Evolutionary conservation across 2,329 filamentous ascomycete genomes (phyloP).

Genomic region (Aspergillus transmontanensis): DNA sequence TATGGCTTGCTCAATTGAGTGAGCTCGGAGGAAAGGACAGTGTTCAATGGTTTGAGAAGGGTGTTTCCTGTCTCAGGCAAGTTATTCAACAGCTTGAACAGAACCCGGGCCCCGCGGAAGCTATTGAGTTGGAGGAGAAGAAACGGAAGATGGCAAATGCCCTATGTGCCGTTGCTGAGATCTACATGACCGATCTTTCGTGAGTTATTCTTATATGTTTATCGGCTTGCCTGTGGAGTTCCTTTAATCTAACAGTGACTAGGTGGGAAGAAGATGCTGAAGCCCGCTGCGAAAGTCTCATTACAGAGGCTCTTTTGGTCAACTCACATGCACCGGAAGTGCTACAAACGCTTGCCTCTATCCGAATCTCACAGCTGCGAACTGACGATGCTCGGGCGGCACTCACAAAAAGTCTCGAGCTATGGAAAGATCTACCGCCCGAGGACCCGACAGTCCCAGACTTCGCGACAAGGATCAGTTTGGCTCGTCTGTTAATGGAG

Average conservation of each 20-base stretch:
- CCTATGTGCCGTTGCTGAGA: slow-evolving; percentile 91
- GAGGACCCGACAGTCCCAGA: slow-evolving; percentile 75
- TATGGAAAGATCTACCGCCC: slow-evolving; percentile 80
- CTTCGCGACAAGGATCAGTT: slow-evolving; percentile 80
- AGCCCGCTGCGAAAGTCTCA: slow-evolving; percentile 78
- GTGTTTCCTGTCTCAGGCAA: slow-evolving; percentile 70
- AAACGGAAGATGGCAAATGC: slow-evolving; percentile 82
- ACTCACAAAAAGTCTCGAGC: slow-evolving; percentile 73
- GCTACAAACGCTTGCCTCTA: slow-evolving; percentile 92
- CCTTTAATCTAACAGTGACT: slow-evolving; percentile 17
- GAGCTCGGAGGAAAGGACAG: slow-evolving; percentile 63
- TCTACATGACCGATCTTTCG: slow-evolving; percentile 98
- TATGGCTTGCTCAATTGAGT: slow-evolving; percentile 90
- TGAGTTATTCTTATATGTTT: slow-evolving; percentile 47
- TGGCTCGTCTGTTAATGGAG: slow-evolving; percentile 86
- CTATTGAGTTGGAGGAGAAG: slow-evolving; percentile 64
- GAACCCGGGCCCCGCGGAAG: slow-evolving; percentile 40
- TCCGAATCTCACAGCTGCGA: slow-evolving; percentile 84
- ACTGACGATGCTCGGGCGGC: slow-evolving; percentile 78
- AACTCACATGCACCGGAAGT: slow-evolving; percentile 81
- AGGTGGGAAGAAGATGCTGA: slow-evolving; percentile 87
- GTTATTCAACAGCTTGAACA: slow-evolving; percentile 69
- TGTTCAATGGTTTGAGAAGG: slow-evolving; percentile 63
- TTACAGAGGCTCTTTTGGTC: slow-evolving; percentile 87
- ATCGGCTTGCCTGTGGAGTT: neutral